Evolutionary conservation across 495 filamentous ascomycete species (phyloP).

Genomic region (Penicillium atrosanguineum): DNA sequence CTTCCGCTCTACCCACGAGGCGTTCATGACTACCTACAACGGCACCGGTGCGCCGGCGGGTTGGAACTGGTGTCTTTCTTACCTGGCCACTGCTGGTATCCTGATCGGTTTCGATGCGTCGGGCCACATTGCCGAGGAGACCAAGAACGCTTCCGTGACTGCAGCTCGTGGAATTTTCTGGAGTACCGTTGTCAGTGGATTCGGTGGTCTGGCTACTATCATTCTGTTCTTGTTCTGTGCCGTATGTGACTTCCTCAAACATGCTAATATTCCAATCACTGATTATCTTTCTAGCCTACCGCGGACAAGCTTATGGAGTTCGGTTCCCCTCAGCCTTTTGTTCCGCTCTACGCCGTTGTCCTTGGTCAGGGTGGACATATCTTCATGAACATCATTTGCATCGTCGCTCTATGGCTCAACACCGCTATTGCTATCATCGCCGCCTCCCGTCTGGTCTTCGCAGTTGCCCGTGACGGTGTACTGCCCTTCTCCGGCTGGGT

Average conservation of each 20-base stretch:
- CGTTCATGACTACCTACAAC: constrained; percentile 58
- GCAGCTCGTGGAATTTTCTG: constrained; percentile 56
- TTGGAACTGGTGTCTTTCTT: constrained; percentile 61
- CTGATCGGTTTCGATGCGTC: constrained; percentile 58
- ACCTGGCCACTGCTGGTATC: constrained; percentile 57
- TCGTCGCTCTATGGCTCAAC: constrained; percentile 52
- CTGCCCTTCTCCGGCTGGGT: constrained; percentile 57
- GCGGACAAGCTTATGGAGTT: constrained; percentile 39
- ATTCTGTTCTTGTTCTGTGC: constrained; percentile 58
- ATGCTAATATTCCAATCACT: neutral
- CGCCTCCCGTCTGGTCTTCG: constrained; percentile 56
- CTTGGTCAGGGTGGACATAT: constrained; percentile 53
- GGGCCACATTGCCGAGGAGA: constrained; percentile 57
- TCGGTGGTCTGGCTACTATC: constrained; percentile 50
- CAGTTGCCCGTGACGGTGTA: constrained; percentile 54
- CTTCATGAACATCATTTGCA: constrained; percentile 53
- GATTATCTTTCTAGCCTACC: constrained; percentile 28
- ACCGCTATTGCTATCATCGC: constrained; percentile 54
- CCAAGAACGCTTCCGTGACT: constrained; percentile 52
- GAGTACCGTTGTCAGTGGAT: constrained; percentile 50
- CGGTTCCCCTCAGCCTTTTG: constrained; percentile 53
- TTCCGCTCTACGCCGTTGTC: constrained; percentile 50
- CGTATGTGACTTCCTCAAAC: constrained; percentile 20
- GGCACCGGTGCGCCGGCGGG: constrained; percentile 52
- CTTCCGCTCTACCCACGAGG: constrained; percentile 52